Conservation (phyloP, 371 early-diverging fungal genomes). For the Mucor circinelloides region DNA sequence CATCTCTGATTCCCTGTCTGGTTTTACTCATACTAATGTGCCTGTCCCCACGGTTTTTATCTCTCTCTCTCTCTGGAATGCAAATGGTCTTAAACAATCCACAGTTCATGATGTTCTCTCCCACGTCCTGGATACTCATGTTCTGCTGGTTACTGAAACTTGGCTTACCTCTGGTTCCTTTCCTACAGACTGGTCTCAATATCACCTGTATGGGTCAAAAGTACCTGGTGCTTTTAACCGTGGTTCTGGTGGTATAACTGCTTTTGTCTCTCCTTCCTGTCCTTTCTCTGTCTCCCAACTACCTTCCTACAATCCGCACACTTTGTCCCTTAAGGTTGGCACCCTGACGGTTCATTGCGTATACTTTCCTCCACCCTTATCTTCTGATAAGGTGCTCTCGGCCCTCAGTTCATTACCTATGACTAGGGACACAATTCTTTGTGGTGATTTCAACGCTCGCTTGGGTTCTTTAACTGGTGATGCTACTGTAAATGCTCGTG, state of each 20-base stretch:
- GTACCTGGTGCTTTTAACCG: not conserved
- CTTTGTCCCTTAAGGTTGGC: not conserved
- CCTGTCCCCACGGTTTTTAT: no score
- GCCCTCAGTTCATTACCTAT: no score
- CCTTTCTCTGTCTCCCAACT: not conserved
- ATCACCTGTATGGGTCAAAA: not conserved
- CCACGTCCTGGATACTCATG: not conserved
- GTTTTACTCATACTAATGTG: no score
- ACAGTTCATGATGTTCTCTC: not conserved
- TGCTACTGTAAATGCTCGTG: no score
- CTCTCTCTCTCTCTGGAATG: conserved; percentile 6
- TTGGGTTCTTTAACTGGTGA: no score
- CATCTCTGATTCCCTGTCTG: no score
- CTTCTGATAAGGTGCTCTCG: not conserved
- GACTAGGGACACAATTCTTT: no score
- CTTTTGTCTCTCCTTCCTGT: conserved; percentile 11
- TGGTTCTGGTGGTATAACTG: conserved; percentile 3
- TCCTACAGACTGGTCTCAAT: no score
- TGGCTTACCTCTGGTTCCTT: no score
- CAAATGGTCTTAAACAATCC: not conserved
- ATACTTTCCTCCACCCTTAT: no score
- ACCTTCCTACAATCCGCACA: not conserved
- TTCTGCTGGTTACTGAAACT: not conserved
- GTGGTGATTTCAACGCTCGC: no score
- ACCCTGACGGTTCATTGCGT: not conserved